Percentiles rank a stretch among this genome's conserved stretches.
These are phyloP conservation scores for Neofusicoccum ribis DNA, from an alignment of 2,329 filamentous ascomycete species.

Conservation along the genomic window DNA sequence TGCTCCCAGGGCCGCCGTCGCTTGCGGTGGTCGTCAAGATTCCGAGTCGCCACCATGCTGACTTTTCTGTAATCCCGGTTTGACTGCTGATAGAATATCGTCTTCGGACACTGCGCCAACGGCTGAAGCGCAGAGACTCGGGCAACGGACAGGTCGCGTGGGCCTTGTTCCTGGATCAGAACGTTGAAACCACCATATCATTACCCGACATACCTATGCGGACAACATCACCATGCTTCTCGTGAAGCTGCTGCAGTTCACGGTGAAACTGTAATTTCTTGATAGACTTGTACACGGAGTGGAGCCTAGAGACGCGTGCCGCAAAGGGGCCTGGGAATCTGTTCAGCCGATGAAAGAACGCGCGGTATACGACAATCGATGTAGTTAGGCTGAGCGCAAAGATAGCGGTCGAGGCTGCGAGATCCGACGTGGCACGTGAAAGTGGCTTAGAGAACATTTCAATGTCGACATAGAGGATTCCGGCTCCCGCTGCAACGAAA, in stretches of 20 bases:
- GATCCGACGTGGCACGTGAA: background rate
- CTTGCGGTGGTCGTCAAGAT: conserved; percentile 31
- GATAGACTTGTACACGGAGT: background rate
- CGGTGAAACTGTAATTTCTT: background rate
- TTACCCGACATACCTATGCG: background rate
- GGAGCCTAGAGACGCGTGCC: conserved; percentile 30
- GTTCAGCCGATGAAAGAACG: conserved; percentile 36
- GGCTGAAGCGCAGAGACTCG: background rate
- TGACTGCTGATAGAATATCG: background rate
- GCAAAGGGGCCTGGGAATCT: conserved; percentile 37
- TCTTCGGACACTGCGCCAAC: background rate
- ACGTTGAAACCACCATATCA: too few relatives aligned
- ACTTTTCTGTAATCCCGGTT: background rate
- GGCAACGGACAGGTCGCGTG: background rate
- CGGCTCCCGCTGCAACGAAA: background rate
- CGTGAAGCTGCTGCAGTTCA: background rate
- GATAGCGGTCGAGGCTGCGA: background rate
- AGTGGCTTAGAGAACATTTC: background rate
- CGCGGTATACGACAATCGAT: conserved; percentile 28
- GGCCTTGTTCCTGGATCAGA: background rate
- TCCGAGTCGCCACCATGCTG: conserved; percentile 29
- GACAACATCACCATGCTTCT: conserved; percentile 2
- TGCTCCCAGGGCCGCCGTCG: conserved; percentile 35
- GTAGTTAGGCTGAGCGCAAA: background rate
- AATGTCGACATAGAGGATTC: background rate